Percentiles rank a stretch among this genome's conserved stretches.
These are phyloP conservation scores for Prunus fruticosa DNA, from an alignment of 306 rosid species.

Conservation along the genomic window DNA sequence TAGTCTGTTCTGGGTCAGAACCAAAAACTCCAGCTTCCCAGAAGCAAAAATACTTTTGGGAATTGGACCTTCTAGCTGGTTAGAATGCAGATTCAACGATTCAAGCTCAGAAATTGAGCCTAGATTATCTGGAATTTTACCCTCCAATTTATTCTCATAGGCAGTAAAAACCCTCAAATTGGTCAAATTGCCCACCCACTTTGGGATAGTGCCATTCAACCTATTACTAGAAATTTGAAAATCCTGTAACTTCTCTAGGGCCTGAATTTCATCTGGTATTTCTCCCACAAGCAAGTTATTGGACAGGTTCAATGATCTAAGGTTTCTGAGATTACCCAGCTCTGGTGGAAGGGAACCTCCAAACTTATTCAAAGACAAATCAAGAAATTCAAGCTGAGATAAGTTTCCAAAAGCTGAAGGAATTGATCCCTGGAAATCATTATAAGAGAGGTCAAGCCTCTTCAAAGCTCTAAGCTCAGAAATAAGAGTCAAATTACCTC, in stretches of 20 bases:
- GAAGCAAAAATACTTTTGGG: slow-evolving; percentile 73
- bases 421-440: slow-evolving; percentile 70
- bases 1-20: slow-evolving; percentile 79
- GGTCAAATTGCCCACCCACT: slow-evolving; percentile 84
- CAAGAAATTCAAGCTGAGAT: slow-evolving; percentile 80
- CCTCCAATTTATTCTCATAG: slow-evolving; percentile 80
- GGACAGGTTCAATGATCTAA: slow-evolving; percentile 82
- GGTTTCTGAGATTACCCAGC: slow-evolving; percentile 67
- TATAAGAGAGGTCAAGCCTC: slow-evolving; percentile 82
- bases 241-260: slow-evolving; percentile 57
- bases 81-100: slow-evolving; percentile 90
- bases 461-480: slow-evolving; percentile 84
- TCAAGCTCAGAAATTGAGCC: slow-evolving; percentile 69
- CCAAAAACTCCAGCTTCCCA: slow-evolving; percentile 79
- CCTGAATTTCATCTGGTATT: slow-evolving; percentile 74
- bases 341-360: slow-evolving; percentile 72
- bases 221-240: slow-evolving; percentile 81
- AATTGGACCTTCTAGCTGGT: slow-evolving; percentile 75
- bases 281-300: slow-evolving; percentile 73
- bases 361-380: slow-evolving; percentile 81
- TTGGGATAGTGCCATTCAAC: slow-evolving; percentile 76
- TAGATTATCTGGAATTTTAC: slow-evolving; percentile 69
- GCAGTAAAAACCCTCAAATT: slow-evolving; percentile 75
- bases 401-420: slow-evolving; percentile 66
- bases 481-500: slow-evolving; percentile 75